Conservation (phyloP, 176 grass and related monocot genomes). For the Phoenix roebelenii region DNA sequence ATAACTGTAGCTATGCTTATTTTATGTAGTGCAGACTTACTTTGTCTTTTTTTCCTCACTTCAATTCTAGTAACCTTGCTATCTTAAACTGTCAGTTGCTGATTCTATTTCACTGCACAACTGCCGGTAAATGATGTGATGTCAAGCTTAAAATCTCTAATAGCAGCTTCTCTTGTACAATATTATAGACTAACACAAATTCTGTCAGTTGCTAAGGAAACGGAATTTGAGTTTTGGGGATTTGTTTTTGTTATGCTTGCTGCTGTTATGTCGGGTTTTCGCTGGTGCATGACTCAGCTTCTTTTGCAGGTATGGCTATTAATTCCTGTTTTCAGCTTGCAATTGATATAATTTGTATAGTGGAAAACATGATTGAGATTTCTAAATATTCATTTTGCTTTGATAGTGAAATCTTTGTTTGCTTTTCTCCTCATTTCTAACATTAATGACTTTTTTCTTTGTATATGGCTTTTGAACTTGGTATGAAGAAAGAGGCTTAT, state of each 20-base stretch:
- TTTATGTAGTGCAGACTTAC: too few species aligned
- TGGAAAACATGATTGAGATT: too few species aligned
- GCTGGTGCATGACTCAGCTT: conserved; percentile 99
- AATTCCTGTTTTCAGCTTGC: neutral
- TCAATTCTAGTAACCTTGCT: too few species aligned
- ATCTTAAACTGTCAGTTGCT: too few species aligned
- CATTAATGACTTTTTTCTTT: conserved; percentile 26
- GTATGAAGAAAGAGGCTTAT: conserved; percentile 49
- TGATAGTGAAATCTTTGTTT: too few species aligned
- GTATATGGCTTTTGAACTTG: conserved; percentile 38
- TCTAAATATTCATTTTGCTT: too few species aligned
- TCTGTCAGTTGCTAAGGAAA: conserved; percentile 77
- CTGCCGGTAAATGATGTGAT: too few species aligned
- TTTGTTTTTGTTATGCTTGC: conserved; percentile 96
- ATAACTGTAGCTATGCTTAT: too few species aligned
- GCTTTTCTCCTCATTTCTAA: conserved; percentile 13
- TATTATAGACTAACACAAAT: conserved; percentile 21
- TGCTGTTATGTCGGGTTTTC: conserved; percentile 98
- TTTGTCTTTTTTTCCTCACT: too few species aligned
- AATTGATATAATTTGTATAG: neutral
- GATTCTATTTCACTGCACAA: too few species aligned
- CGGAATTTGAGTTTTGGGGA: conserved; percentile 92
- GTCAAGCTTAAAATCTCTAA: neutral
- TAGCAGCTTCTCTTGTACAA: conserved; percentile 13
- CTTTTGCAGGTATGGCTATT: conserved; percentile 64